These are phyloP conservation scores for Cercospora zeina DNA, from an alignment of 2,329 filamentous ascomycete species.

Conservation along the genomic window DNA sequence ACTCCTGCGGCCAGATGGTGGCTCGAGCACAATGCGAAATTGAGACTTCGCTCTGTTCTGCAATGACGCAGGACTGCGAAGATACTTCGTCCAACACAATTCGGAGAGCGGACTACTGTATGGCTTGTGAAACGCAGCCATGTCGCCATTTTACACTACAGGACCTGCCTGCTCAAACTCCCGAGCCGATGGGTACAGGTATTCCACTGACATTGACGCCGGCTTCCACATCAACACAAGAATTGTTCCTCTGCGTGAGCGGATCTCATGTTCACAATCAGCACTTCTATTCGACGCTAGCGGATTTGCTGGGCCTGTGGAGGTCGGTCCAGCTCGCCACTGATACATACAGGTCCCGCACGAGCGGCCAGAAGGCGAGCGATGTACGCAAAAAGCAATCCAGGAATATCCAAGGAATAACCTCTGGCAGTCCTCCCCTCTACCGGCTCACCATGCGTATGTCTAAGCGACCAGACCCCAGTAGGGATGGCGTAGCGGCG, in stretches of 20 bases:
- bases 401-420: too few species aligned
- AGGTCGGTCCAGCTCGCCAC: too few species aligned
- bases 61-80: background rate
- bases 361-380: too few species aligned
- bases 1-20: background rate
- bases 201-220: background rate
- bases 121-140: background rate
- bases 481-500: background rate
- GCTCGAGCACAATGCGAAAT: slow-evolving; percentile 1
- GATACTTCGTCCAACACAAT: background rate
- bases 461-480: background rate
- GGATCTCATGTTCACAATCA: too few species aligned
- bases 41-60: background rate
- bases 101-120: background rate
- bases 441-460: too few species aligned
- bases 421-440: too few species aligned
- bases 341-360: too few species aligned
- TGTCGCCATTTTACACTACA: too few species aligned
- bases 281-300: too few species aligned
- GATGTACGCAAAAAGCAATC: too few species aligned
- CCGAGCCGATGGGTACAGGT: background rate
- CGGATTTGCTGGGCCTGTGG: too few species aligned
- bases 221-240: background rate
- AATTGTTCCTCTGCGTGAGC: background rate
- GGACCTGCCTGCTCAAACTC: too few species aligned